Base-by-base conservation (phyloP, 495 filamentous ascomycete genomes). In the Parmelia sp. region DNA sequence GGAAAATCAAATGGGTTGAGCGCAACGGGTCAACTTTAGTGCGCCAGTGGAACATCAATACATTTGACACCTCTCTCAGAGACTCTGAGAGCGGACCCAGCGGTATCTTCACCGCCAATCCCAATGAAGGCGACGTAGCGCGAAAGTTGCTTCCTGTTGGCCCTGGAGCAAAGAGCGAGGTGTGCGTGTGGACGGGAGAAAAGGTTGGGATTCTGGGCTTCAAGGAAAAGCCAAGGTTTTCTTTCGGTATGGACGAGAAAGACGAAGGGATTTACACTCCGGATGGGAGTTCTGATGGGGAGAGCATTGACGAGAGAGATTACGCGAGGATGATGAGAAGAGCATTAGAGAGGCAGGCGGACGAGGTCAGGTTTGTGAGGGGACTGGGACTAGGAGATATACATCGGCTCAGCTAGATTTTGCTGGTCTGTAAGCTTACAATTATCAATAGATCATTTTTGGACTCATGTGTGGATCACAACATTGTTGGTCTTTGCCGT, bases 1-100 rank as follows among this genome's bases (percentile, higher is more conserved):
- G 93, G 0, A 86, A 86, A 64, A 72, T 97, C 64, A 96, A 91
- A 74, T 97, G 93, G 92, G 83, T 94, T 31, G 93, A 97, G 74
- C 82, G 92, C 31, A 90, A 97, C 69, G 91, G 91, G 15, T 86
- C 85, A 61, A 85, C 86, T n/a, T 84, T 90, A 68, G 88, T 92
- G 51, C 85, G 93, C 33, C 83, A 84, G 21, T 88, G 86, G 75
- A 90, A 88, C 68, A 80, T 89, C 72, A 91, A 82, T 44, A 39
- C 60, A 33, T 51, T 45, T 14, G 31, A 45, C 29, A 58, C 55
- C 23, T 39, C 39, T 33, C 11, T 42, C 21, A 53, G 64, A n/a
- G 59, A 55, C n/a, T 23, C 63, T 12, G 25, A 21, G 45, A 37
- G 19, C 3, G 25, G 21, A 8, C 51, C 17, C 31, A 35, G 51